A percentile compares a stretch with the other conserved stretches of the same genome.
These are phyloP conservation scores for Ustilago cynodontis DNA, from an alignment of 1,284 basidiomycete species.

Conservation along the genomic window DNA sequence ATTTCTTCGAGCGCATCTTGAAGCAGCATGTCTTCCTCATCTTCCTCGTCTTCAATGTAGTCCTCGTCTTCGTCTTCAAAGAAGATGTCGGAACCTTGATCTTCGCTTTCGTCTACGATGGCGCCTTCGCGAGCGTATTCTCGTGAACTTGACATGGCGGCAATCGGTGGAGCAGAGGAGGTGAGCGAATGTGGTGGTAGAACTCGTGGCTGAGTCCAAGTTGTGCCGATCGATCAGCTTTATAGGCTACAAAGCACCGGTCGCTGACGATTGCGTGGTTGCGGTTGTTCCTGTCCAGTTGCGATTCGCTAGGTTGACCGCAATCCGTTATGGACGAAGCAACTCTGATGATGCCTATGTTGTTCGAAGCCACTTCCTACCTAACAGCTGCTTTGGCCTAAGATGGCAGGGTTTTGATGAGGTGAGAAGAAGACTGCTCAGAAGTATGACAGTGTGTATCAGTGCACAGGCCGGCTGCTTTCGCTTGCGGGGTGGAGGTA, in stretches of 20 bases:
- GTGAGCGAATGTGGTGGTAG: no score
- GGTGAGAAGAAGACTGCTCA: no score
- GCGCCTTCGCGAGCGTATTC: conserved; percentile 28
- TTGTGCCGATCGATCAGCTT: neutral
- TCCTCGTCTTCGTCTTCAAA: conserved; percentile 28
- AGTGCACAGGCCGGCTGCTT: conserved; percentile 29
- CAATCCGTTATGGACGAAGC: no score
- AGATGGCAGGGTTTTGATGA: no score
- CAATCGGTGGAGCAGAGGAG: neutral
- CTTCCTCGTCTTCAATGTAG: conserved; percentile 38
- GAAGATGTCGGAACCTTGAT: conserved; percentile 16
- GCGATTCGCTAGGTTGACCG: neutral
- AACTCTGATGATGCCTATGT: no score
- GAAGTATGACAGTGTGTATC: neutral
- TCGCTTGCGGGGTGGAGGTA: conserved; percentile 22
- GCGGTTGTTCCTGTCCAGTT: neutral
- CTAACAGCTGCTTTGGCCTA: no score
- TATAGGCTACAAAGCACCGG: neutral
- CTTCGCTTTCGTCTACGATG: conserved; percentile 32
- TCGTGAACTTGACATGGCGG: conserved; percentile 15
- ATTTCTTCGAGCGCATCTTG: conserved; percentile 48
- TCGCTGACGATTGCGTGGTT: neutral
- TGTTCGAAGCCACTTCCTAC: no score
- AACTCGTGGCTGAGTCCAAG: neutral
- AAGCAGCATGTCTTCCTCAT: conserved; percentile 43